A percentile compares a stretch with the other conserved stretches of the same genome.
Evolutionary conservation across 306 rosid species (phyloP).

Genomic region (Vicia sativa): DNA sequence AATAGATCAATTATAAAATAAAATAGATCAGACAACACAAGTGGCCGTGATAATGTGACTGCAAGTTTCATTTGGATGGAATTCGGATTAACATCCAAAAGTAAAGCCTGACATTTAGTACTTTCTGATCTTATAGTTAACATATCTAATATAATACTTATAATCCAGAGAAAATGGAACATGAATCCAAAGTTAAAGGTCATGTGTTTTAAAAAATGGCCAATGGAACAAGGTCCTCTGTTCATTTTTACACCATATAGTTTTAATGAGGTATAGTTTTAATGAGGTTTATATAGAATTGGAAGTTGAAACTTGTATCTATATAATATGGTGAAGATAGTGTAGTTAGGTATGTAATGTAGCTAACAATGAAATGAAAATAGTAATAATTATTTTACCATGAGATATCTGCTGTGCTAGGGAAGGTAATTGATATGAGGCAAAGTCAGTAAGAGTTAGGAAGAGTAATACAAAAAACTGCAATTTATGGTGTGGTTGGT

Average conservation of each 20-base stretch:
- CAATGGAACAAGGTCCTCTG: neutral
- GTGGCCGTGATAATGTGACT: too few relatives aligned
- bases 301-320: constrained; percentile 8
- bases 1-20: too few relatives aligned
- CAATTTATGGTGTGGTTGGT: constrained; percentile 47
- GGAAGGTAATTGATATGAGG: constrained; percentile 68
- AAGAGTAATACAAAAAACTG: constrained; percentile 37
- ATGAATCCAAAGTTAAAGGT: neutral
- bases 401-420: constrained; percentile 52
- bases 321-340: constrained; percentile 19
- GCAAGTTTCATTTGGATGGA: too few relatives aligned
- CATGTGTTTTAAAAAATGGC: neutral
- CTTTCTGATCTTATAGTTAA: neutral
- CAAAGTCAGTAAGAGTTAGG: constrained; percentile 58
- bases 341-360: constrained; percentile 30
- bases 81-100: too few relatives aligned
- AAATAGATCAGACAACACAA: too few relatives aligned
- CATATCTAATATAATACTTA: neutral
- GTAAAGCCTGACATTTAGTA: neutral
- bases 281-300: neutral
- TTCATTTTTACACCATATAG: neutral
- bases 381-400: constrained; percentile 38
- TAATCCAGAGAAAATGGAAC: neutral
- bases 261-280: neutral
- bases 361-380: constrained; percentile 32